phyloP scores from a whole-genome alignment of 441 rosid genomes.

The Populus hybrid region DNA sequence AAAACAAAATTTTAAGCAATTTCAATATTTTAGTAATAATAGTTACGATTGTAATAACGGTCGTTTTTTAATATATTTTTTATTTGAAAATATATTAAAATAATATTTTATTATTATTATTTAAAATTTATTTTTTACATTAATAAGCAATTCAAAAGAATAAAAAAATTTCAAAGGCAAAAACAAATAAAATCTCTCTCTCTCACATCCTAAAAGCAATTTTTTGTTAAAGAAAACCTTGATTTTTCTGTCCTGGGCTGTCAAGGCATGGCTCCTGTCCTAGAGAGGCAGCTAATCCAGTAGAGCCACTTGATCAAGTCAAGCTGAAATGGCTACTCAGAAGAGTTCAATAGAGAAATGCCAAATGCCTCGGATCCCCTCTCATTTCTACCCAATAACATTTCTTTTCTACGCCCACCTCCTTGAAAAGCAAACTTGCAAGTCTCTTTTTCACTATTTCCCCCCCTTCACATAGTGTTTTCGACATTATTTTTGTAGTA shows the following conservation, averaged over 20 bases:
- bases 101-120: no score
- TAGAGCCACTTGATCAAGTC: conserved; percentile 2
- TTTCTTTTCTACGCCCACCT: not conserved
- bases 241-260: conserved; percentile 12
- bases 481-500: not conserved
- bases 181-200: no score
- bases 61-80: no score
- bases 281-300: not conserved
- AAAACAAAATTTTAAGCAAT: no score
- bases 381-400: not conserved
- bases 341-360: conserved; percentile 8
- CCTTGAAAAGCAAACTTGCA: not conserved
- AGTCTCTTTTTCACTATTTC: not conserved
- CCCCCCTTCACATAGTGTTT: not conserved
- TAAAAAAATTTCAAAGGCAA: no score
- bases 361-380: conserved; percentile 6
- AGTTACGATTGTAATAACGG: no score
- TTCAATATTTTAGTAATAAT: no score
- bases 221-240: not conserved
- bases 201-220: not conserved
- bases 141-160: no score
- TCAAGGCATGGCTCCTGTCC: conserved; percentile 7
- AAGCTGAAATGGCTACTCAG: conserved; percentile 9
- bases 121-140: no score
- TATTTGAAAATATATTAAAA: no score